phyloP scores from a whole-genome alignment of 768 basidiomycete genomes.

The Podaxis pistillaris region DNA sequence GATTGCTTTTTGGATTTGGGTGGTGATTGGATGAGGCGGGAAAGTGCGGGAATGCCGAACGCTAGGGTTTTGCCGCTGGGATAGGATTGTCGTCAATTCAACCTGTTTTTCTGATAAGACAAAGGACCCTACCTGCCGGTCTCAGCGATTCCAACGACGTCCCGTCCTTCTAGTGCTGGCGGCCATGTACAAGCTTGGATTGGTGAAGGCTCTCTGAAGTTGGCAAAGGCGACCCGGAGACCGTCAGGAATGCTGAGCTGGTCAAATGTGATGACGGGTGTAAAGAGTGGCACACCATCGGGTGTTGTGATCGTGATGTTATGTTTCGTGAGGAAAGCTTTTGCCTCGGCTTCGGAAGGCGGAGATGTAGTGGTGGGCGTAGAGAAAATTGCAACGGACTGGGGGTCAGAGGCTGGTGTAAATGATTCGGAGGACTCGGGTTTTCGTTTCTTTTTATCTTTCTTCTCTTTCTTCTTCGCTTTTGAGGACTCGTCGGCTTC shows the following conservation, averaged over 20 bases:
- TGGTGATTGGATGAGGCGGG: slow-evolving; percentile 51
- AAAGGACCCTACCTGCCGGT: slow-evolving; percentile 68
- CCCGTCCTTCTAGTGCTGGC: slow-evolving; percentile 72
- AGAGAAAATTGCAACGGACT: slow-evolving; percentile 16
- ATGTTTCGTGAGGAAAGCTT: slow-evolving; percentile 69
- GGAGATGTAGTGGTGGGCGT: slow-evolving; percentile 22
- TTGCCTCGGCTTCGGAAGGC: slow-evolving; percentile 38
- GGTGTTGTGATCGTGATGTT: slow-evolving; percentile 69
- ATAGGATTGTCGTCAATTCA: slow-evolving; percentile 2
- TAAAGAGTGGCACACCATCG: slow-evolving; percentile 39
- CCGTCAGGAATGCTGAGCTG: slow-evolving; percentile 64
- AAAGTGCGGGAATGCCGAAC: slow-evolving; percentile 90
- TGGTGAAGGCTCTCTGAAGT: slow-evolving; percentile 87
- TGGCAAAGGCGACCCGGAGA: slow-evolving; percentile 60
- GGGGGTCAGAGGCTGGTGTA: slow-evolving; percentile 17
- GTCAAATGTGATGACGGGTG: slow-evolving; percentile 73
- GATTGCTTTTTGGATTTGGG: slow-evolving; percentile 29
- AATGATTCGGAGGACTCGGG: slow-evolving; percentile 27
- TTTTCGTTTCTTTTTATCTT: slow-evolving; percentile 43
- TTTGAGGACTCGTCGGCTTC: slow-evolving; percentile 7
- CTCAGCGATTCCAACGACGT: slow-evolving; percentile 95
- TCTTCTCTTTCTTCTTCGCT: slow-evolving; percentile 28
- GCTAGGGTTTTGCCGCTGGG: slow-evolving; percentile 91
- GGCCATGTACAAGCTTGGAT: slow-evolving; percentile 98
- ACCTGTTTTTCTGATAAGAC: not conserved